Conservation (phyloP, 192 early-diverging fungal species). For the Phycomyces blakesleeanus region DNA sequence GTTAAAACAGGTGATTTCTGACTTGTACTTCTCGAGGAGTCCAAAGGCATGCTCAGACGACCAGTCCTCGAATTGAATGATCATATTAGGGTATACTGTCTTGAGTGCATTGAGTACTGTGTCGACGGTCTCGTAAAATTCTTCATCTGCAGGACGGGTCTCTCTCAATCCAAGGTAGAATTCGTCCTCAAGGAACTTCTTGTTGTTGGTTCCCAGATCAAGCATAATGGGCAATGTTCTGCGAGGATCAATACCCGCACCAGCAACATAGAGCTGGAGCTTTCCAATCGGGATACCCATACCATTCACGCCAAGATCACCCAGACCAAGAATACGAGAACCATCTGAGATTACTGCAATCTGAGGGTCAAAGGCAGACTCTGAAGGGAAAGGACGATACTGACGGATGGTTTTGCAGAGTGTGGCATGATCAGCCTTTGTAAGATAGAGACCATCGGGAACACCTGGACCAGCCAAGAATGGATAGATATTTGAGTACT, state of each 20-base stretch:
- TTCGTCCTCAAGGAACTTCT: conserved; percentile 76
- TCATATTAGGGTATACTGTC: conserved; percentile 68
- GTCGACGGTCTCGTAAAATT: conserved; percentile 82
- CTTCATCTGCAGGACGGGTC: conserved; percentile 59
- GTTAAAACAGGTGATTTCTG: conserved; percentile 84
- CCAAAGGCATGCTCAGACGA: conserved; percentile 88
- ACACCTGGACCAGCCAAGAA: conserved; percentile 71
- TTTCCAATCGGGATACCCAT: conserved; percentile 98
- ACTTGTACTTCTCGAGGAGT: conserved; percentile 73
- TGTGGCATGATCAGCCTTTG: conserved; percentile 68
- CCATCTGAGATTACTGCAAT: conserved; percentile 95
- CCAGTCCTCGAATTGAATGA: conserved; percentile 98
- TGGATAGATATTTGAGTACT: conserved; percentile 86
- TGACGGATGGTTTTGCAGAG: conserved; percentile 73
- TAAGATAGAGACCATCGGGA: conserved; percentile 85
- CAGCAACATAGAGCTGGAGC: conserved; percentile 87
- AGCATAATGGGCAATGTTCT: conserved; percentile 87
- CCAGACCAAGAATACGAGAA: conserved; percentile 89
- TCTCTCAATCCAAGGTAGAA: conserved; percentile 83
- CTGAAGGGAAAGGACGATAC: conserved; percentile 66
- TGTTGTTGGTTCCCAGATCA: conserved; percentile 90
- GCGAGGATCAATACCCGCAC: conserved; percentile 80
- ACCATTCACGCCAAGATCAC: conserved; percentile 92
- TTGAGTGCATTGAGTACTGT: conserved; percentile 71
- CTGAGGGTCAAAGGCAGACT: conserved; percentile 54